phyloP scores from a whole-genome alignment of 805 yeast species.

The Hanseniaspora pseudoguilliermondii region DNA sequence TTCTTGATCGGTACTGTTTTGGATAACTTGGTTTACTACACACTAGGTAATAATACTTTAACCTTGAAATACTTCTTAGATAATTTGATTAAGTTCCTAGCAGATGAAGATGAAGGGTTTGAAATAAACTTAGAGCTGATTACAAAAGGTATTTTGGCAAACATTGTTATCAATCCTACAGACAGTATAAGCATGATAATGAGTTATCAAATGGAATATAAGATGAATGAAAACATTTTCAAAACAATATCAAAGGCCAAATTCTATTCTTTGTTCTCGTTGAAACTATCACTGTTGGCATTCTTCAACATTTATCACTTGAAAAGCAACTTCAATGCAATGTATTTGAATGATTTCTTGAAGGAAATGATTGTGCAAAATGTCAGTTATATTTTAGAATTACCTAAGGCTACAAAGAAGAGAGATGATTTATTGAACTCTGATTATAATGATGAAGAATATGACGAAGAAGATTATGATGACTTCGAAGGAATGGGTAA shows the following conservation, averaged over 20 bases:
- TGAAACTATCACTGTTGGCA: slow-evolving; percentile 61
- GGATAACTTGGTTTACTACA: slow-evolving; percentile 24
- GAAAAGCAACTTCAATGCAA: slow-evolving; percentile 29
- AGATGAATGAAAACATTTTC: not conserved
- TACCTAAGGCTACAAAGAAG: slow-evolving; percentile 62
- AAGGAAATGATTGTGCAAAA: slow-evolving; percentile 43
- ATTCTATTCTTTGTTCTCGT: slow-evolving; percentile 59
- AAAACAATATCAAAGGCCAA: slow-evolving; percentile 22
- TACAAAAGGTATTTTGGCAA: slow-evolving; percentile 49
- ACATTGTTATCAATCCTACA: slow-evolving; percentile 49
- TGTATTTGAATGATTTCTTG: slow-evolving; percentile 27
- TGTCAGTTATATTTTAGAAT: slow-evolving; percentile 37
- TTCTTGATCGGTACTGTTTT: slow-evolving; percentile 29
- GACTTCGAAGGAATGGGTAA: slow-evolving; percentile 48
- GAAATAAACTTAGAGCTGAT: slow-evolving; percentile 33
- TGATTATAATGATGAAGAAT: slow-evolving; percentile 25
- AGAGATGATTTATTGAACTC: slow-evolving; percentile 49
- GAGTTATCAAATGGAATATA: not conserved
- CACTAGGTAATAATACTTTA: slow-evolving; percentile 25
- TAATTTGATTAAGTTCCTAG: slow-evolving; percentile 17
- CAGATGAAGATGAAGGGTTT: not conserved
- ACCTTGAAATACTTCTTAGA: slow-evolving; percentile 17
- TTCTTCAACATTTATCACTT: slow-evolving; percentile 39
- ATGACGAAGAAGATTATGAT: slow-evolving; percentile 25
- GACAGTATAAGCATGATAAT: slow-evolving; percentile 33